Evolutionary conservation across 805 yeast species (phyloP).

Genomic region (Saccharomycopsis vini): DNA sequence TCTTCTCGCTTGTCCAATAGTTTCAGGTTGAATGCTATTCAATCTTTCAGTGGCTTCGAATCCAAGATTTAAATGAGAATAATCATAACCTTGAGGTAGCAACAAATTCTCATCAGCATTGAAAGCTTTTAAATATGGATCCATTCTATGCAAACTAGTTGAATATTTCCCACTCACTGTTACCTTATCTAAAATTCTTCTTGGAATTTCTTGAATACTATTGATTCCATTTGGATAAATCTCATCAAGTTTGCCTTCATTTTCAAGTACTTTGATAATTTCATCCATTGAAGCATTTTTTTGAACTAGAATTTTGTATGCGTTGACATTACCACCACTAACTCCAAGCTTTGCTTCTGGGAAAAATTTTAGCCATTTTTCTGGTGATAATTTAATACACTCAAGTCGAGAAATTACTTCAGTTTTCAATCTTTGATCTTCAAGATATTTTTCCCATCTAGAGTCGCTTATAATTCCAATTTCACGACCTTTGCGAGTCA

Average conservation of each 20-base stretch:
- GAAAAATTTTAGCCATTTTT: slow-evolving; percentile 47
- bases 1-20: slow-evolving; percentile 91
- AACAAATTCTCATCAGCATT: slow-evolving; percentile 70
- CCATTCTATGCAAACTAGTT: slow-evolving; percentile 70
- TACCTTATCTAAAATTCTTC: slow-evolving; percentile 48
- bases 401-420: slow-evolving; percentile 38
- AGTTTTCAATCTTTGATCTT: slow-evolving; percentile 38
- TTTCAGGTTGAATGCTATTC: slow-evolving; percentile 71
- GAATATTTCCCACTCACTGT: slow-evolving; percentile 77
- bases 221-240: slow-evolving; percentile 42
- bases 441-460: slow-evolving; percentile 42
- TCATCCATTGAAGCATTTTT: slow-evolving; percentile 4
- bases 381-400: slow-evolving; percentile 39
- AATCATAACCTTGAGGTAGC: slow-evolving; percentile 64
- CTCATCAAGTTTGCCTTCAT: too few relatives aligned
- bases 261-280: slow-evolving; percentile 1
- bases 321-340: slow-evolving; percentile 43
- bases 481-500: slow-evolving; percentile 59
- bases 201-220: slow-evolving; percentile 26
- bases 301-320: slow-evolving; percentile 46
- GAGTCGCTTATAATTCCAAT: slow-evolving; percentile 58
- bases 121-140: slow-evolving; percentile 62
- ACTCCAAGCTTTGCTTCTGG: slow-evolving; percentile 23
- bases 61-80: slow-evolving; percentile 54
- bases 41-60: slow-evolving; percentile 63